Evolutionary conservation across 306 rosid species (phyloP).

Genomic region (Luffa aegyptiaca): DNA sequence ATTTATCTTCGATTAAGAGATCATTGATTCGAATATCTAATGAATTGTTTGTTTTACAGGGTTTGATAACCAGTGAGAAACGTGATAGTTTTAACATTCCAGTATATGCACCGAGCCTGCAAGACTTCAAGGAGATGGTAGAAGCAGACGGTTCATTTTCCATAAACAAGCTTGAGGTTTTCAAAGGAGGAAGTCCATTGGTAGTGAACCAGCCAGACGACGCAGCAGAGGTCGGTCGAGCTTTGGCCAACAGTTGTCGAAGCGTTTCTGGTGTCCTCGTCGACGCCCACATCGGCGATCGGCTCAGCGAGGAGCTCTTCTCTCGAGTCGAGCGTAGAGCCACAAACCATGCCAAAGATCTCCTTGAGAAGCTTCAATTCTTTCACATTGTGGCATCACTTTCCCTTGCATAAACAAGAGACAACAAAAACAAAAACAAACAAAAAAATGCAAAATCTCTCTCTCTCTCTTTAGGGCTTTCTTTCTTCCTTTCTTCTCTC

Average conservation of each 20-base stretch:
- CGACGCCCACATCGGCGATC: slow-evolving; percentile 88
- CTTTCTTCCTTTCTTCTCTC: neutral
- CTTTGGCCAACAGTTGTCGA: slow-evolving; percentile 63
- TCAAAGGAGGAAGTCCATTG: slow-evolving; percentile 97
- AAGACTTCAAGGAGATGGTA: slow-evolving; percentile 82
- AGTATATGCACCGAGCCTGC: slow-evolving; percentile 76
- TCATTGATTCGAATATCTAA: too few species aligned
- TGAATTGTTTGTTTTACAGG: slow-evolving; percentile 37
- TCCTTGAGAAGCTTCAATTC: slow-evolving; percentile 74
- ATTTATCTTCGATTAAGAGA: too few species aligned
- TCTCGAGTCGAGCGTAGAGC: slow-evolving; percentile 50
- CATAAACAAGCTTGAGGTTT: slow-evolving; percentile 74
- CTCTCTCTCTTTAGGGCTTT: neutral
- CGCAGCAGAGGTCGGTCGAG: slow-evolving; percentile 56
- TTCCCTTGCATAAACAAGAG: slow-evolving; percentile 26
- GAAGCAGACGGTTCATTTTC: slow-evolving; percentile 74
- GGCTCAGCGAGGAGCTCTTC: slow-evolving; percentile 62
- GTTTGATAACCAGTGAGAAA: slow-evolving; percentile 55
- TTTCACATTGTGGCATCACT: slow-evolving; percentile 91
- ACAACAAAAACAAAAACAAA: neutral
- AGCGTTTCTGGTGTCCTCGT: slow-evolving; percentile 80
- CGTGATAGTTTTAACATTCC: slow-evolving; percentile 82
- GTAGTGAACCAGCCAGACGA: slow-evolving; percentile 67
- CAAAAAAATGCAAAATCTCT: neutral
- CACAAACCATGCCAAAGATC: slow-evolving; percentile 49